Evolutionary conservation across 176 grass and related monocot genomes (phyloP), one percentile per base, ranked within the genome.

Genomic region (Calamus simplicifolius): DNA sequence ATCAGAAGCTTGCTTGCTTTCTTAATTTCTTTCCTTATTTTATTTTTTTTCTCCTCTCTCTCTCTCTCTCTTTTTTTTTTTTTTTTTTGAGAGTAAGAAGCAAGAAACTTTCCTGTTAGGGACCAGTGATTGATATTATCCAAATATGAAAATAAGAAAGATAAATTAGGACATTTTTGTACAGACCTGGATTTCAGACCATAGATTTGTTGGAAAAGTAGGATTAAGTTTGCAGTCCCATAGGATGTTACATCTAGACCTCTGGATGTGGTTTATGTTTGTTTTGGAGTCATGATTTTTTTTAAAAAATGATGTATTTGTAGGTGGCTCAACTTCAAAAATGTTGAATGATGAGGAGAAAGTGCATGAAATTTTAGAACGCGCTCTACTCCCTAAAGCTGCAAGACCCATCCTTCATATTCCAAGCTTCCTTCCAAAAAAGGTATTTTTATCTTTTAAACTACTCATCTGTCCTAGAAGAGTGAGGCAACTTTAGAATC

Each of bases 291-390:
- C n/a, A n/a, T 66, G 4, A 19, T 29, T 19, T 1, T 54, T 54
- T 27, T 13, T 6, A 19, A 30, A 52, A 29, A 4, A 16, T 6
- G 29, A 26, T 10, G 8, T 53, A 15, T n/a, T 57, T 56, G 25
- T 60, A 79, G 75, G 82, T 85, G 12, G 59, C 29, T n/a, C 63
- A 73, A 38, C 82, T 90, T 55, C 69, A 79, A 60, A 64, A 75
- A 57, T 67, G 21, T 56, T 90, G 6, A 54, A 30, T 35, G 56
- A 73, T 38, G 79, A 90, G 82, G 17, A 73, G 72, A 82, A 73
- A 54, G 82, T 90, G 75, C 87, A 90, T 51, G 51, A 73, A 13
- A 54, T 90, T 70, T 72, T 90, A 55, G 68, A 90, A 51, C 68
- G 67, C 4, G 79, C 87, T 0, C 69, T 85, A 55, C 66, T 49